Base-by-base conservation (phyloP, 1,284 basidiomycete genomes). In the Jaminaea rosea region DNA sequence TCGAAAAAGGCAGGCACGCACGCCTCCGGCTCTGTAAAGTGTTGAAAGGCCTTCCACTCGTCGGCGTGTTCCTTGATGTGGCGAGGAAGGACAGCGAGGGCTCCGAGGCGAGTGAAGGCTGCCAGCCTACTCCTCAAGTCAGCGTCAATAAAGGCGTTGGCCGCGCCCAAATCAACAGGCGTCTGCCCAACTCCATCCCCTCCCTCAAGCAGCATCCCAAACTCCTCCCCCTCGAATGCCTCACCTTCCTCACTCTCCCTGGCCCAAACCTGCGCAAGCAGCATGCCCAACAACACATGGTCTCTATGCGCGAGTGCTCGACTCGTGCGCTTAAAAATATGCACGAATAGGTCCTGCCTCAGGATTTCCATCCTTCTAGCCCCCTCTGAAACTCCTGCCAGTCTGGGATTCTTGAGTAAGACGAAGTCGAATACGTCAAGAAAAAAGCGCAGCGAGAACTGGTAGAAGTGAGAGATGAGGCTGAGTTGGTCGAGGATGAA, bases 391-490 rank as follows among this genome's bases (percentile, higher is more conserved):
- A 94, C 79, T 56, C 81, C 82, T 70, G 82, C 82, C 56, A 96
- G 80, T 73, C 90, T 86, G 7, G 91, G 89, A 73, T 97, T 97
- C 65, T 87, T 84, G 59, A 86, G 85, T 7, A 98, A 81, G 51
- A 97, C 84, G 63, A 86, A 88, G 77, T 97, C 89, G 76, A 99
- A 98, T 65, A 98, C 93, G 73, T 96, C 91, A 56, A 97, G 82
- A 85, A 98, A 99, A 80, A 94, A 97, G 37, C 82, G 84, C 47
- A 99, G 81, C 1, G 93, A 97, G 80, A 98, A 99, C 75, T 97
- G 90, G 74, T 99, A 99, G 78, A 98, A 98, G 77, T 97, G 93
- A 70, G 94, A 90, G 77, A 97, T 83, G 48, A 87, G 80, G 67
- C 90, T 86, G 46, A 98, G 81, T 70, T 96, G 92, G 71, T 97